Evolutionary conservation across 2,329 filamentous ascomycete genomes (phyloP), one percentile per base, ranked within the genome.

Genomic region (Aspergillus phoenicis): DNA sequence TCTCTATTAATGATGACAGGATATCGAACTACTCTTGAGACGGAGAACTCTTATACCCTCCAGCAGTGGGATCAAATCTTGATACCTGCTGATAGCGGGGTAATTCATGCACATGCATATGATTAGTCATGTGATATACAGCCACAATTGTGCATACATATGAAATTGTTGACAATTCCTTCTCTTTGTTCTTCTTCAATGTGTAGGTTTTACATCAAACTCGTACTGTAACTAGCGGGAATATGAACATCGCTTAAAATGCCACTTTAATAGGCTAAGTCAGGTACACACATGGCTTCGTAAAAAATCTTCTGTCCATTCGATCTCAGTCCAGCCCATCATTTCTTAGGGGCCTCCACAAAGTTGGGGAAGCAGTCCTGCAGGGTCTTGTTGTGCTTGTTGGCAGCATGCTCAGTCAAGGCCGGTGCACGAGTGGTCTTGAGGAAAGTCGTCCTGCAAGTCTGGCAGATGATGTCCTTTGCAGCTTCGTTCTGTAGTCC

Each of bases 391-490:
- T 79, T 88, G 81, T 93, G 90, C 83, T 91, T 92, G 79, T 91
- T 91, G 65, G 78, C 74, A 64, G 90, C 89, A 76, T 93, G 90
- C 71, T 90, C 86, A 62, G 83, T 85, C 64, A 93, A 85, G 64
- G 89, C 87, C 70, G 88, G 88, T 63, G 84, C 86, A 73, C 89
- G 89, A 63, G 88, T 89, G 38, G 90, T 93, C 82, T 89, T 89
- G 68, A 93, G 84, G 81, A 93, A 93, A 30, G 89, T 90, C 69
- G 89, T 85, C 79, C 88, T 90, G 89, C 90, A 93, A 71, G 87
- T 82, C 67, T 85, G 80, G 84, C 90, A 93, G 77, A 91, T 88
- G 77, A 93, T 91, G 72, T 85, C 88, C 82, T 87, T 90, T 62
- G 90, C 90, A 68, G 88, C 82, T 69, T 85, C 82, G 80, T 93